Evolutionary conservation across 768 basidiomycete species (phyloP).

Genomic region (Leucocoprinus sp.): DNA sequence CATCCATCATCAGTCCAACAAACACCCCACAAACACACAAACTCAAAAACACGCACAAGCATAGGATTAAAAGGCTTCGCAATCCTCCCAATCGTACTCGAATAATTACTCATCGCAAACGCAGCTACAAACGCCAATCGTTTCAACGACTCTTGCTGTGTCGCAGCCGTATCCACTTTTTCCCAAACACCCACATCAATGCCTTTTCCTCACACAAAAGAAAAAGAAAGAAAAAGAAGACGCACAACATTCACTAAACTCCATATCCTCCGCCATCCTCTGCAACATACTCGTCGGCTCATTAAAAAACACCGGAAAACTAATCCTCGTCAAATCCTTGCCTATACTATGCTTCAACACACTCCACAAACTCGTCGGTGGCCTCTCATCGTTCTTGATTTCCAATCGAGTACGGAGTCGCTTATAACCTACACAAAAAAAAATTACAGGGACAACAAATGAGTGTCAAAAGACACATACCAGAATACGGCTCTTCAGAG

Average conservation of each 20-base stretch:
- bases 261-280: slow-evolving; percentile 98
- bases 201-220: slow-evolving; percentile 6
- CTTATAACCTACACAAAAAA: slow-evolving; percentile 35
- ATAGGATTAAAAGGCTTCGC: slow-evolving; percentile 98
- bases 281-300: slow-evolving; percentile 96
- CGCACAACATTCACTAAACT: slow-evolving; percentile 87
- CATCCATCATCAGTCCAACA: no score
- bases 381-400: slow-evolving; percentile 63
- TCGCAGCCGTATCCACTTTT: slow-evolving; percentile 79
- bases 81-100: slow-evolving; percentile 90
- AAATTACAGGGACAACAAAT: no score
- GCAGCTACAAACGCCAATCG: slow-evolving; percentile 91
- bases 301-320: slow-evolving; percentile 90
- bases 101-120: slow-evolving; percentile 98
- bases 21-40: no score
- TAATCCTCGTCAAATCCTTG: slow-evolving; percentile 94
- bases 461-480: no score
- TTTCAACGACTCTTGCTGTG: slow-evolving; percentile 66
- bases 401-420: slow-evolving; percentile 52
- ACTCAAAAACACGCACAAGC: slow-evolving; percentile 53
- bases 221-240: slow-evolving; percentile 13
- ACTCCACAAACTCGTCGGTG: slow-evolving; percentile 87
- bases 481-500: slow-evolving; percentile 42
- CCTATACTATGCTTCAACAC: slow-evolving; percentile 94
- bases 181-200: not conserved